These are phyloP conservation scores for Murraya koenigii DNA, from an alignment of 345 rosid species.

Conservation along the genomic window DNA sequence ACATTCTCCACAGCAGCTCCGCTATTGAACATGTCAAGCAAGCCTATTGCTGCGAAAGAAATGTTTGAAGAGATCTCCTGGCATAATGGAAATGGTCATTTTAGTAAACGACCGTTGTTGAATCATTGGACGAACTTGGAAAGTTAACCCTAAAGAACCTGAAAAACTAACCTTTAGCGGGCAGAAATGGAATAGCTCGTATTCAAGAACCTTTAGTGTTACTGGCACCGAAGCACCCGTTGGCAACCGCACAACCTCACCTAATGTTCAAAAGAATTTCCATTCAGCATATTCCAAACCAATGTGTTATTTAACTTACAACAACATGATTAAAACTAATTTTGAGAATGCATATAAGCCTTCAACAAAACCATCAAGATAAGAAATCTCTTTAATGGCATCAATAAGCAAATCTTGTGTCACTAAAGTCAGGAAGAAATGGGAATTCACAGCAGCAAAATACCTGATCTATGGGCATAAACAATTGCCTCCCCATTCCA, in stretches of 20 bases:
- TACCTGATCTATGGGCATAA: slow-evolving; percentile 80
- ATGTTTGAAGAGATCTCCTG: slow-evolving; percentile 64
- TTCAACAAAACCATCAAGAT: not conserved
- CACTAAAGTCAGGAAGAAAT: not conserved
- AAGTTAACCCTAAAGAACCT: not conserved
- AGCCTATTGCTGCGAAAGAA: slow-evolving; percentile 83
- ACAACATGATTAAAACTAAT: not conserved
- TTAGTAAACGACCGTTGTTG: slow-evolving; percentile 4
- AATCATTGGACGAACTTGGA: not conserved
- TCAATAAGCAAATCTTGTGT: not conserved
- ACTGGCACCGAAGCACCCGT: slow-evolving; percentile 76
- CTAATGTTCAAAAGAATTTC: slow-evolving; percentile 32
- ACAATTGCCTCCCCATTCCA: slow-evolving; percentile 79
- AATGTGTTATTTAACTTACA: not conserved
- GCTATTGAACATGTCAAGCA: slow-evolving; percentile 83
- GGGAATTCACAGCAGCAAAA: not conserved
- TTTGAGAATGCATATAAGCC: not conserved
- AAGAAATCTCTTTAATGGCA: not conserved
- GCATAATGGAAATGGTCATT: slow-evolving; percentile 9
- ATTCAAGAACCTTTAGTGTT: slow-evolving; percentile 77
- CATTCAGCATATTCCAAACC: slow-evolving; percentile 2
- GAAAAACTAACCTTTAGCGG: slow-evolving; percentile 58
- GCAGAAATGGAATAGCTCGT: slow-evolving; percentile 84
- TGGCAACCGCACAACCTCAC: slow-evolving; percentile 70
- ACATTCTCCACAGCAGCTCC: slow-evolving; percentile 71